A percentile compares a stretch with the other conserved stretches of the same genome.
These are phyloP conservation scores for Aspergillus novofumigatus DNA, from an alignment of 2,329 filamentous ascomycete species.

Conservation along the genomic window DNA sequence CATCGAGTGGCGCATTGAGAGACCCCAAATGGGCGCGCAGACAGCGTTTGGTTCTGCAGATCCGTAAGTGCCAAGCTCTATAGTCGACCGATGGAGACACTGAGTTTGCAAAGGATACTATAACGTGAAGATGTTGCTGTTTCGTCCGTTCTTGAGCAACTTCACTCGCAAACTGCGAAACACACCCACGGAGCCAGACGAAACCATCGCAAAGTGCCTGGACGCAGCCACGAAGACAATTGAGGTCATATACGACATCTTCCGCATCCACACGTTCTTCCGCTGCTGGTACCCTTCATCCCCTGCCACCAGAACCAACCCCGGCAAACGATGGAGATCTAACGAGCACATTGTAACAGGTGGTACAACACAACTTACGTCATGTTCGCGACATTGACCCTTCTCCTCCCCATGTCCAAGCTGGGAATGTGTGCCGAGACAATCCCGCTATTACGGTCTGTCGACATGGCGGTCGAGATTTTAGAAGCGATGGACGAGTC, in stretches of 20 bases:
- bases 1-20: constrained; percentile 24
- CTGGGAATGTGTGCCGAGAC: constrained; percentile 26
- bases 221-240: constrained; percentile 38
- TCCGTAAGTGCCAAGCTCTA: constrained; percentile 25
- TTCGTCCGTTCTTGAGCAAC: constrained; percentile 33
- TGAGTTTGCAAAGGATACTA: constrained; percentile 28
- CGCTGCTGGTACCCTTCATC: constrained; percentile 33
- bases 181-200: constrained; percentile 23
- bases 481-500: constrained; percentile 43
- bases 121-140: constrained; percentile 40
- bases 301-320: background rate
- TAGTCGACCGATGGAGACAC: no score
- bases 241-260: constrained; percentile 39
- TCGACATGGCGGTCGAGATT: constrained; percentile 38
- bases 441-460: constrained; percentile 23
- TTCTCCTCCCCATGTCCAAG: constrained; percentile 33
- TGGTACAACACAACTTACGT: constrained; percentile 44
- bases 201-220: constrained; percentile 35
- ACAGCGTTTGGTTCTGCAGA: constrained; percentile 37
- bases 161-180: constrained; percentile 27
- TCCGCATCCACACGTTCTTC: constrained; percentile 37
- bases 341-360: constrained; percentile 17
- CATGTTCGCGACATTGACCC: constrained; percentile 37
- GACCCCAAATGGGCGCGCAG: constrained; percentile 37
- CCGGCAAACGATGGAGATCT: no score